phyloP scores from a whole-genome alignment of 768 basidiomycete genomes.

The Coprinopsis strossmayeri region DNA sequence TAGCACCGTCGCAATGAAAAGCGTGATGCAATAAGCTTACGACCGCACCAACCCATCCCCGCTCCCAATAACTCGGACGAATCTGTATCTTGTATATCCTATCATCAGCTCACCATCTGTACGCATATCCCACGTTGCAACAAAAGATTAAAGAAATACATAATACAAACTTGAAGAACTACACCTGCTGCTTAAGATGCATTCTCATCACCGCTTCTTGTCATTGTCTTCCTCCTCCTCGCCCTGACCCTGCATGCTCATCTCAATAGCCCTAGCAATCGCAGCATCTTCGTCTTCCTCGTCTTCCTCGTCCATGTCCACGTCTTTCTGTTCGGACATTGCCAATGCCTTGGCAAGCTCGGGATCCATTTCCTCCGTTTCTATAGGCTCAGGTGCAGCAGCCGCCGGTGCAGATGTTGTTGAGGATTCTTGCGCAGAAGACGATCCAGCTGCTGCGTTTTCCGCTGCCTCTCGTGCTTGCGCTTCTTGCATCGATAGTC shows the following conservation, averaged over 20 bases:
- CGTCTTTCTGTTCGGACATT: slow-evolving; percentile 55
- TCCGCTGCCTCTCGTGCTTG: slow-evolving; percentile 65
- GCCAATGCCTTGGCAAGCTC: slow-evolving; percentile 72
- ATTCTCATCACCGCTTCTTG: too few species aligned
- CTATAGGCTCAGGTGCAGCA: slow-evolving; percentile 22
- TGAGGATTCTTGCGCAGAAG: slow-evolving; percentile 25
- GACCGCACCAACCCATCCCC: not conserved
- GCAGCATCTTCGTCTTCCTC: slow-evolving; percentile 78
- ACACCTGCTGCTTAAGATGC: too few species aligned
- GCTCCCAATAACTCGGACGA: too few species aligned
- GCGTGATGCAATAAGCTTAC: slow-evolving; percentile 34
- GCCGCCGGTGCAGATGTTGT: slow-evolving; percentile 33
- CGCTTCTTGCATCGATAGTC: slow-evolving; percentile 97
- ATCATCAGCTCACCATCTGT: too few species aligned
- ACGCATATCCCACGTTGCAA: too few species aligned
- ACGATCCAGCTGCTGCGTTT: slow-evolving; percentile 26
- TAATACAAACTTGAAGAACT: too few species aligned
- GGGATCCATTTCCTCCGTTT: slow-evolving; percentile 60
- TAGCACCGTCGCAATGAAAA: slow-evolving; percentile 81
- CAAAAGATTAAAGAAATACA: not conserved
- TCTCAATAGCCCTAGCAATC: slow-evolving; percentile 84
- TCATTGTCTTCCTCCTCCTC: slow-evolving; percentile 39
- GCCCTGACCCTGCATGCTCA: slow-evolving; percentile 78
- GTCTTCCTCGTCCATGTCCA: slow-evolving; percentile 52
- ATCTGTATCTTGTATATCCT: too few species aligned